These are phyloP conservation scores for Rhizoclosmatium sp. DNA, from an alignment of 192 early-diverging fungal species.

Conservation along the genomic window DNA sequence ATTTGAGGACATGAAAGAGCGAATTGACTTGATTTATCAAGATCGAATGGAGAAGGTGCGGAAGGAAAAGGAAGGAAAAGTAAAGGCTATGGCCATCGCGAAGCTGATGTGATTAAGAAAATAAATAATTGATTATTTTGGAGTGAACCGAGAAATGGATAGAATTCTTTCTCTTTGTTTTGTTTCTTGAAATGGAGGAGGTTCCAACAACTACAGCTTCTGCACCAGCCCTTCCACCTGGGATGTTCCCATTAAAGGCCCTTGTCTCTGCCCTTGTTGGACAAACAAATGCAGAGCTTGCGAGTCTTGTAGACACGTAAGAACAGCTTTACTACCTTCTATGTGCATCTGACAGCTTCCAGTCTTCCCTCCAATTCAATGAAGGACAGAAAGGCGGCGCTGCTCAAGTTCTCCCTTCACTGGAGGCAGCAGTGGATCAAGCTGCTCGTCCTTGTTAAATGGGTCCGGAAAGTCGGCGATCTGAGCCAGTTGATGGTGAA, in stretches of 20 bases:
- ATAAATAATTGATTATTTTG: neutral
- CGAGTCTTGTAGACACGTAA: constrained; percentile 30
- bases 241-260: constrained; percentile 26
- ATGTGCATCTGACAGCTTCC: neutral
- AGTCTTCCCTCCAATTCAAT: too few species aligned
- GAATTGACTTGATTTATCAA: constrained; percentile 47
- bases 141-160: too few species aligned
- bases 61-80: constrained; percentile 45
- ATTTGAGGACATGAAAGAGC: constrained; percentile 42
- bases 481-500: constrained; percentile 37
- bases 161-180: too few species aligned
- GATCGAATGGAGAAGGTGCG: constrained; percentile 48
- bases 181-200: too few species aligned
- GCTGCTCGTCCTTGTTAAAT: constrained; percentile 77
- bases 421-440: constrained; percentile 52
- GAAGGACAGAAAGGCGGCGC: neutral
- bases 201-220: too few species aligned
- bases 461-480: constrained; percentile 68
- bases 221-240: neutral
- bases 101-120: neutral
- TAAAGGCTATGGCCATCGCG: neutral
- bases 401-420: constrained; percentile 7
- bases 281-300: constrained; percentile 26
- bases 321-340: neutral
- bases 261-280: constrained; percentile 11